Conservation (phyloP, 2,329 filamentous ascomycete species). For the Furcasterigmium sp. region DNA sequence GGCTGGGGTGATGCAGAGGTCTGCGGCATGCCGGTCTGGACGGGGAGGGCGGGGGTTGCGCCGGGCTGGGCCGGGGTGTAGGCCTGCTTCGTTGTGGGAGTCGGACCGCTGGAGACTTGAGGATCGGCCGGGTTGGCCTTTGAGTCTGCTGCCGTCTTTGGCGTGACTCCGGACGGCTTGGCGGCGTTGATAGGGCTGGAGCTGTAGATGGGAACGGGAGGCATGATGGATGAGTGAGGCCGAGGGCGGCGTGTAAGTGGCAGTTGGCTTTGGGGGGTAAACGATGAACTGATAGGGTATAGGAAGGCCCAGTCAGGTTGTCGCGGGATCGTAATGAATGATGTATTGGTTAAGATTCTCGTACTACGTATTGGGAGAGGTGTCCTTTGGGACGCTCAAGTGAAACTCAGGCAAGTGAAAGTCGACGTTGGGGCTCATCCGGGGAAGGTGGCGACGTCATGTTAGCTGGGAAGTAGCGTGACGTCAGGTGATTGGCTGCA, state of each 20-base stretch:
- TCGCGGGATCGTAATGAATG: too few relatives aligned
- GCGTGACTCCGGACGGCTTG: conserved; percentile 44
- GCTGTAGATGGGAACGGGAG: conserved; percentile 55
- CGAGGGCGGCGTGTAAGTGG: not conserved
- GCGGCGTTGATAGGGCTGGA: conserved; percentile 53
- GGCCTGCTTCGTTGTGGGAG: conserved; percentile 8
- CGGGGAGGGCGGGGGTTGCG: conserved; percentile 36
- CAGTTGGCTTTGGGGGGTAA: not conserved
- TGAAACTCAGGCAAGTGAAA: too few relatives aligned
- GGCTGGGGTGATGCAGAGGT: conserved; percentile 30
- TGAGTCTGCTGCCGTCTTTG: conserved; percentile 31
- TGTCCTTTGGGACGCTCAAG: too few relatives aligned
- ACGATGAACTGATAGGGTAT: not conserved
- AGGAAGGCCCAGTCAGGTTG: too few relatives aligned
- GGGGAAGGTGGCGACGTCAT: too few relatives aligned
- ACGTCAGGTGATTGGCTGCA: too few relatives aligned
- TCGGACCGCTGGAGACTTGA: conserved; percentile 3
- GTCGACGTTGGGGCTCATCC: too few relatives aligned
- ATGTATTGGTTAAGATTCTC: too few relatives aligned
- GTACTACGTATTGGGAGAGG: too few relatives aligned
- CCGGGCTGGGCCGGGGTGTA: conserved; percentile 42
- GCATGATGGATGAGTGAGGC: conserved; percentile 42
- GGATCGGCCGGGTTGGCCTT: conserved; percentile 14
- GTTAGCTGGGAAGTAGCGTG: too few relatives aligned
- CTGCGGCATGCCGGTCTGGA: conserved; percentile 31